These are phyloP conservation scores for Chlorokybus atmophyticus DNA, from an alignment of 139 green algal species.

Conservation along the genomic window DNA sequence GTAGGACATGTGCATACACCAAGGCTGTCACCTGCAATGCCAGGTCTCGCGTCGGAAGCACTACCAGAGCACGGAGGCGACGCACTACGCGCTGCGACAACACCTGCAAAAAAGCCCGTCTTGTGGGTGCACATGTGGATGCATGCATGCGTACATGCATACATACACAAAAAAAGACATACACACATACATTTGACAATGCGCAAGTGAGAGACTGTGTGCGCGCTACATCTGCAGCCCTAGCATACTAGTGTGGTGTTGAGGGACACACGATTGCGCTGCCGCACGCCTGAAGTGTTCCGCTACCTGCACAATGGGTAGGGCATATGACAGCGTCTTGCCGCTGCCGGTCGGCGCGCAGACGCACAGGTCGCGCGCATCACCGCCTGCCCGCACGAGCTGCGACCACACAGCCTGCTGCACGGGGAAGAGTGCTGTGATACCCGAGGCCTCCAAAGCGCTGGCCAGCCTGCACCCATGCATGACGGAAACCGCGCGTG, in stretches of 20 bases:
- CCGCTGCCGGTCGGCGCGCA: conserved; percentile 79
- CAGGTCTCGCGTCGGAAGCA: conserved; percentile 81
- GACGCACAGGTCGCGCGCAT: conserved; percentile 70
- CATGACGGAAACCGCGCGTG: too few species aligned
- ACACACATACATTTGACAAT: too few species aligned
- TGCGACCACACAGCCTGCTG: conserved; percentile 20
- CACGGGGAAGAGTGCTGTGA: conserved; percentile 23
- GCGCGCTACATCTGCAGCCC: too few species aligned
- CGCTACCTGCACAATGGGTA: conserved; percentile 69
- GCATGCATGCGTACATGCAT: too few species aligned
- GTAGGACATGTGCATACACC: neutral
- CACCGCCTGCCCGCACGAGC: conserved; percentile 11
- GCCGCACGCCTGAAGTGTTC: too few species aligned
- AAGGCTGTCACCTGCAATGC: conserved; percentile 51
- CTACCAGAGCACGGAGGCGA: conserved; percentile 49
- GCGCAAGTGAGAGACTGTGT: too few species aligned
- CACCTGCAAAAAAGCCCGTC: conserved; percentile 31
- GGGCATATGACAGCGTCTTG: conserved; percentile 77
- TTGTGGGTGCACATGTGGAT: too few species aligned
- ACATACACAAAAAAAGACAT: too few species aligned
- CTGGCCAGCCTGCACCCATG: conserved; percentile 11
- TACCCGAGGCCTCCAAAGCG: conserved; percentile 10
- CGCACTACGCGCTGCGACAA: conserved; percentile 34
- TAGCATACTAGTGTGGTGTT: too few species aligned
- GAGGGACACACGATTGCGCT: too few species aligned